phyloP scores from a whole-genome alignment of 1,284 basidiomycete species.

The Melanopsichium pennsylvanicum region DNA sequence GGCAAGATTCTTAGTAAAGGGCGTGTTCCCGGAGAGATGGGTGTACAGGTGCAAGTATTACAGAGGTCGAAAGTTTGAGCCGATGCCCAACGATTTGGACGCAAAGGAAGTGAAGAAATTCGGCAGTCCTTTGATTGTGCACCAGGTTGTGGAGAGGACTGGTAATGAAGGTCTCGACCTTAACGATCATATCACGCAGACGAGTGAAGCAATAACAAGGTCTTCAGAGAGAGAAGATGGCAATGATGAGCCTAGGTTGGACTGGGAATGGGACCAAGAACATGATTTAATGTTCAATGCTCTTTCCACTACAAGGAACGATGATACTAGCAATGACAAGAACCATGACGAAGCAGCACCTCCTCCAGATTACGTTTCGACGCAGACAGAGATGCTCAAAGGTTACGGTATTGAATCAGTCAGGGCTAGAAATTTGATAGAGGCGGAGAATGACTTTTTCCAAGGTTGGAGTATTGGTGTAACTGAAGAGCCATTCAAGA shows the following conservation, averaged over 20 bases:
- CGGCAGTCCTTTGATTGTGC: slow-evolving; percentile 23
- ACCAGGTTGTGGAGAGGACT: slow-evolving; percentile 24
- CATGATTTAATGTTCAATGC: slow-evolving; percentile 8
- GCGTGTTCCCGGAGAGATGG: slow-evolving; percentile 37
- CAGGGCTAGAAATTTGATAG: slow-evolving; percentile 17
- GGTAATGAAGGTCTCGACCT: slow-evolving; percentile 29
- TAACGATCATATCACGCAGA: slow-evolving; percentile 2
- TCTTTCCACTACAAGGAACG: too few species aligned
- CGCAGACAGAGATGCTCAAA: slow-evolving; percentile 12
- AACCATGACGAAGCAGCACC: not conserved
- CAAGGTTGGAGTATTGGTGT: slow-evolving; percentile 42
- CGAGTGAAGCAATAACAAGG: not conserved
- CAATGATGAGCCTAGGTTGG: not conserved
- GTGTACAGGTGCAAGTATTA: slow-evolving; percentile 30
- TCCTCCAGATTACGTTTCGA: slow-evolving; percentile 18
- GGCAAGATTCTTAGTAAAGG: slow-evolving; percentile 37
- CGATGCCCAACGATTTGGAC: slow-evolving; percentile 33
- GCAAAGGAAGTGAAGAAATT: slow-evolving; percentile 25
- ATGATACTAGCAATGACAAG: not conserved
- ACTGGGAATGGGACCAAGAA: slow-evolving; percentile 43
- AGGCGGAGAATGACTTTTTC: slow-evolving; percentile 41
- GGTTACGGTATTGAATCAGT: slow-evolving; percentile 33
- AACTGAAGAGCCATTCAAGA: slow-evolving; percentile 37
- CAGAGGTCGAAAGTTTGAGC: slow-evolving; percentile 25
- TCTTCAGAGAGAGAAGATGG: not conserved